Base-by-base conservation (phyloP, 2,329 filamentous ascomycete species). In the Karstenula rhodostoma region DNA sequence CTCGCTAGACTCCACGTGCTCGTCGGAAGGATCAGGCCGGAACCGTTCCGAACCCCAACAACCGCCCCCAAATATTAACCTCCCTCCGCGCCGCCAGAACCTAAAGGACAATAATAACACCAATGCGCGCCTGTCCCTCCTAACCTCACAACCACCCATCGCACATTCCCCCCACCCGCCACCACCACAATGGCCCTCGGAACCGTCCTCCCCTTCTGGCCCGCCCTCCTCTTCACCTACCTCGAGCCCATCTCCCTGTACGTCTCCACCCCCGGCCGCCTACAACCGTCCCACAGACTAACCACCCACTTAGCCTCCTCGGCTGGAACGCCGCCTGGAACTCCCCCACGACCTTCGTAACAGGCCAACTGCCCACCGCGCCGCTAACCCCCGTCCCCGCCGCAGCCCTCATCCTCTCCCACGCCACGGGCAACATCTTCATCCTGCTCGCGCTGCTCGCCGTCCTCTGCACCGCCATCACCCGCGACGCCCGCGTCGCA, bases 151-250 rank as follows among this genome's bases (percentile, higher is more conserved):
- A 25, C 4, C n/a, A 3, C 17, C 7, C 25, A 29, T 23, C 25
- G 22, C 4, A 15, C 44, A 6, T 8, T 29, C 32, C 17, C 8
- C 17, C 19, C 29, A 12, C 4, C 10, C 29, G 35, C 10, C 4
- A 29, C 13, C 12, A 9, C 27, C 15, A n/a, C 37, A 40, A 72
- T 72, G 69, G 65, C 68, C 13, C 66, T 73, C 37, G 70, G 70
- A 35, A 73, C 65, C 10, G 60, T 59, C 10, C 57, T 74, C 8
- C 69, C 70, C 10, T 44, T 62, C 54, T 73, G 68, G 69, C 70
- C 65, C 8, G 72, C 71, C 17, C 58, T 74, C 1, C 51, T 74
- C 13, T 71, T 72, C 60, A 67, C 67, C 22, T 73, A 71, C 57
- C 50, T 74, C 12, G 67, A 74, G 60, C 68, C 71, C 7, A 33